Conservation (phyloP, 139 green algal genomes). For the Coccomyxa sp. region DNA sequence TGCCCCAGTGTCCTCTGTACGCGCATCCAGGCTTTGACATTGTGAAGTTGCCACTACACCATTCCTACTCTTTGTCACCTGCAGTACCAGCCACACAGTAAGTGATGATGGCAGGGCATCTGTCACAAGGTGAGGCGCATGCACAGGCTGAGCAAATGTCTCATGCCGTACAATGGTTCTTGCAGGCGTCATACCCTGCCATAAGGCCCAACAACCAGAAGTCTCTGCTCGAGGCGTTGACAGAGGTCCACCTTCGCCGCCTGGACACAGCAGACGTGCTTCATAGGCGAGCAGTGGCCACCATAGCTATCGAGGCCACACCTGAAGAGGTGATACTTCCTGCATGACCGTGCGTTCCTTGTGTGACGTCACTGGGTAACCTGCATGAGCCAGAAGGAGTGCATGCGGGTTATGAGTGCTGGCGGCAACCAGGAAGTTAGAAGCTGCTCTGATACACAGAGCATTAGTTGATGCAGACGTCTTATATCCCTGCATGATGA, state of each 20-base stretch:
- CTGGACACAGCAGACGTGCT: constrained; percentile 38
- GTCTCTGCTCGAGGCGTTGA: not conserved
- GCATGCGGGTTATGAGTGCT: too few species aligned
- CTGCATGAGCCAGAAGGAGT: too few species aligned
- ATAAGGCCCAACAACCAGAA: constrained; percentile 3
- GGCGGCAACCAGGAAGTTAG: not conserved
- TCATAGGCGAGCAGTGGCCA: constrained; percentile 40
- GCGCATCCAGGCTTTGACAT: too few species aligned
- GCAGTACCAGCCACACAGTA: too few species aligned
- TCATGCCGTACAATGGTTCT: not conserved
- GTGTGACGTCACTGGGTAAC: too few species aligned
- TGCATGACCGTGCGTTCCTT: too few species aligned
- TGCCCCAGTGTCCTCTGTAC: too few species aligned
- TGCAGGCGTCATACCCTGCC: constrained; percentile 1
- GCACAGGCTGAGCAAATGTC: too few species aligned
- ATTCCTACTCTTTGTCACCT: not conserved
- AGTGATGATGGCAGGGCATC: too few species aligned
- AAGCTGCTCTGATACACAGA: not conserved
- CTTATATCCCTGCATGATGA: not conserved
- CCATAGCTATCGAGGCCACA: constrained; percentile 33
- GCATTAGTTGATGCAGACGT: not conserved
- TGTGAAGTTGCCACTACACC: not conserved
- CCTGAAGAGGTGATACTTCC: constrained; percentile 6
- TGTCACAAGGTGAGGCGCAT: too few species aligned
- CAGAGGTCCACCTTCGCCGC: constrained; percentile 46